Evolutionary conservation across 2,329 filamentous ascomycete genomes (phyloP).

Genomic region (Trichoderma sp.): DNA sequence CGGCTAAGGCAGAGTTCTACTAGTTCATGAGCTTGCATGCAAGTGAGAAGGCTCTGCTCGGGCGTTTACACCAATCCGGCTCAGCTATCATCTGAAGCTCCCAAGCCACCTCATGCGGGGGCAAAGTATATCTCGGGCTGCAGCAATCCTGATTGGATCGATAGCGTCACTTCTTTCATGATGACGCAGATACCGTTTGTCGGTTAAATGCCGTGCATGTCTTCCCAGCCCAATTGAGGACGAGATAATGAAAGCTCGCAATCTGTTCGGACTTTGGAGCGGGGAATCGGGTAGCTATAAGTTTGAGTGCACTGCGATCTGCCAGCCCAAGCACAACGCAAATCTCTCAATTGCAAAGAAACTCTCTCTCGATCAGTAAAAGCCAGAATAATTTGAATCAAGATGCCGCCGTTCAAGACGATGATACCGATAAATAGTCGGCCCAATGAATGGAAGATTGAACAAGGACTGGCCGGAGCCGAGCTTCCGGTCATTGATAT

Average conservation of each 20-base stretch:
- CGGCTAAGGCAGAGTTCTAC: conserved; percentile 3
- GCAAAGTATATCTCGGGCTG: background rate
- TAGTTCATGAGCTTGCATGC: background rate
- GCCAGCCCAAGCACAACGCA: too few relatives aligned
- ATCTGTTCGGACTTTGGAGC: background rate
- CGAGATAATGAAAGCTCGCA: background rate
- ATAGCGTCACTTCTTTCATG: background rate
- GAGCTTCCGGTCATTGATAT: conserved; percentile 20
- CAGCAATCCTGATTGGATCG: background rate
- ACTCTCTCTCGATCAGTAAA: too few relatives aligned
- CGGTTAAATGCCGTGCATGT: background rate
- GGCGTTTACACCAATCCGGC: conserved; percentile 6
- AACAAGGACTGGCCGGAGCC: conserved; percentile 15
- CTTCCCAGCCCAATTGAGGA: background rate
- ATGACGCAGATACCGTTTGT: background rate
- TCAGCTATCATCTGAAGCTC: background rate
- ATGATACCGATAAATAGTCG: background rate
- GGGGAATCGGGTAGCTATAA: conserved; percentile 10
- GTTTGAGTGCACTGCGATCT: background rate
- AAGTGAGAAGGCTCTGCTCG: background rate
- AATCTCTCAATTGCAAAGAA: too few relatives aligned
- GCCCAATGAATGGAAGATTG: conserved; percentile 20
- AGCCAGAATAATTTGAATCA: too few relatives aligned
- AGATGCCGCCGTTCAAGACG: background rate
- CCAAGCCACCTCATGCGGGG: background rate